These are phyloP conservation scores for Pseudogymnoascus sp. DNA, from an alignment of 2,329 filamentous ascomycete genomes.

Conservation along the genomic window DNA sequence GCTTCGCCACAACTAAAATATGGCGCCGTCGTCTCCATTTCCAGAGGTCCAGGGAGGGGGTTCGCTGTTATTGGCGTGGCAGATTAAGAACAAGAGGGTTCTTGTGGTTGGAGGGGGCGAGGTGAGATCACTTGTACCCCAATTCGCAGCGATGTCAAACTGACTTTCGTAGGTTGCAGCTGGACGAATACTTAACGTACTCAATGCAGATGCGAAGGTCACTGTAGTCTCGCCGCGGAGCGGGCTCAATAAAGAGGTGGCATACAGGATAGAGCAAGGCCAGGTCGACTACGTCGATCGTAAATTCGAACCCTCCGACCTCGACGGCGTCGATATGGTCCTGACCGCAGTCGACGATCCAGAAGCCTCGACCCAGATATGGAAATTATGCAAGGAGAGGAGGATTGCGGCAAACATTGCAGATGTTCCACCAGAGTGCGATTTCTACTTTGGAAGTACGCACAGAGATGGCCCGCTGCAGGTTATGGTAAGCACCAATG, in stretches of 20 bases:
- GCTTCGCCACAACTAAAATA: background rate
- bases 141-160: background rate
- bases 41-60: slow-evolving; percentile 82
- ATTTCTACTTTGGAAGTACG: slow-evolving; percentile 97
- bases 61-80: slow-evolving; percentile 92
- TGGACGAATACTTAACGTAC: slow-evolving; percentile 84
- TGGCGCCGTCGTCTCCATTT: slow-evolving; percentile 36
- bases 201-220: slow-evolving; percentile 89
- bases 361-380: slow-evolving; percentile 79
- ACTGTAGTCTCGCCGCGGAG: slow-evolving; percentile 73
- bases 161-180: slow-evolving; percentile 69
- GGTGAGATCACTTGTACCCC: slow-evolving; percentile 43
- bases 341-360: slow-evolving; percentile 91
- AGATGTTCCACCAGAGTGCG: slow-evolving; percentile 91
- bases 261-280: slow-evolving; percentile 64
- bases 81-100: slow-evolving; percentile 79
- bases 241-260: slow-evolving; percentile 83
- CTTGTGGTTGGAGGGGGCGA: slow-evolving; percentile 94
- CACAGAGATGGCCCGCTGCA: slow-evolving; percentile 92
- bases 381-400: slow-evolving; percentile 82
- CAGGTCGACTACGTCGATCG: slow-evolving; percentile 77
- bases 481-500: slow-evolving; percentile 98
- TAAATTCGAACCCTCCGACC: slow-evolving; percentile 76
- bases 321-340: slow-evolving; percentile 77
- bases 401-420: slow-evolving; percentile 90